Conservation (phyloP, 495 filamentous ascomycete genomes). For the Aspergillus wentii region DNA sequence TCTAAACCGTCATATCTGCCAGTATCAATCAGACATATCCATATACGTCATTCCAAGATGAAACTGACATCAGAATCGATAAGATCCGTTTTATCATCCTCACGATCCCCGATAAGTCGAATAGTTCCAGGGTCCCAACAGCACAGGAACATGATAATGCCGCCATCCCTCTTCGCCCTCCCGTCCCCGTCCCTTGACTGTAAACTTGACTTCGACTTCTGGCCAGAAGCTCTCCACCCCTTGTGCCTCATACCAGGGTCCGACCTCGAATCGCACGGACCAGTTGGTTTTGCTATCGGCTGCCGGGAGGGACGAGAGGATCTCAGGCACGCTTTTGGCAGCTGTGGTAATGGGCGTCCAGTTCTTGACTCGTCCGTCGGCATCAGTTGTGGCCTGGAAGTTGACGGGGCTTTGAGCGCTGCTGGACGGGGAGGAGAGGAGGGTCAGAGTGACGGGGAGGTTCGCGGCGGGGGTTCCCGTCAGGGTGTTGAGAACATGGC, state of each 20-base stretch:
- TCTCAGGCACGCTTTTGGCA: constrained; percentile 42
- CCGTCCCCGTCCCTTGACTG: constrained; percentile 52
- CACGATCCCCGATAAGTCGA: constrained; percentile 80
- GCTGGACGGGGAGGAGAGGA: constrained; percentile 30
- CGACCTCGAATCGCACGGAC: constrained; percentile 75
- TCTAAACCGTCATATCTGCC: too few species aligned
- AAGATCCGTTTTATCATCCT: too few species aligned
- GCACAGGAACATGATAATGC: constrained; percentile 89
- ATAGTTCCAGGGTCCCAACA: constrained; percentile 88
- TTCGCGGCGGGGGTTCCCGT: constrained; percentile 59
- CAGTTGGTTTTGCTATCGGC: constrained; percentile 51
- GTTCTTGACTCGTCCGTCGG: constrained; percentile 76
- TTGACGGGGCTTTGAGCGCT: constrained; percentile 27
- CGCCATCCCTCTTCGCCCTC: constrained; percentile 58
- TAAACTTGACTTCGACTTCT: constrained; percentile 84
- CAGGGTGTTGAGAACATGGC: constrained; percentile 67
- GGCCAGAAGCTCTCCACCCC: constrained; percentile 80
- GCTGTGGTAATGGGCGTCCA: constrained; percentile 60
- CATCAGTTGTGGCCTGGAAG: constrained; percentile 68
- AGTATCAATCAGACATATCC: too few species aligned
- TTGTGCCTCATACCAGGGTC: constrained; percentile 65
- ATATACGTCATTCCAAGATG: constrained; percentile 6
- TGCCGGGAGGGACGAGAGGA: constrained; percentile 37
- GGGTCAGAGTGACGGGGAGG: constrained; percentile 52
- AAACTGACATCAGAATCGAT: not conserved